phyloP scores from a whole-genome alignment of 2,329 filamentous ascomycete species.

The Fusarium sp. region DNA sequence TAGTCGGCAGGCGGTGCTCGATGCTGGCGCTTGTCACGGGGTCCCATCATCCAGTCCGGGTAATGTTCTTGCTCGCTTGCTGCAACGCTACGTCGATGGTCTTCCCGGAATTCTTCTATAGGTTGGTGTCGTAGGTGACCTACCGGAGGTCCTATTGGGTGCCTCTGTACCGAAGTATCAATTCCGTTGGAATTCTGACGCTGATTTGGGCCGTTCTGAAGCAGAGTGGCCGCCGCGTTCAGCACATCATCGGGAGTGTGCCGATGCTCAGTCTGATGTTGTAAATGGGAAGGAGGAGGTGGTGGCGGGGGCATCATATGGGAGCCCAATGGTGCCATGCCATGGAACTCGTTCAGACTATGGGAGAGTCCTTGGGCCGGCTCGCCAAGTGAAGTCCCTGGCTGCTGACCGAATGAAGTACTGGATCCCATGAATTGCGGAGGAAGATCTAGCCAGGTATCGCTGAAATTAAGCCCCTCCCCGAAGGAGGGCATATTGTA shows the following conservation, averaged over 20 bases:
- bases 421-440: conserved; percentile 71
- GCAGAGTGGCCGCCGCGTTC: conserved; percentile 60
- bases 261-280: conserved; percentile 41
- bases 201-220: conserved; percentile 53
- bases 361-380: conserved; percentile 33
- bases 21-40: conserved; percentile 40
- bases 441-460: conserved; percentile 66
- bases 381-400: conserved; percentile 42
- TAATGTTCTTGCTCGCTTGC: conserved; percentile 50
- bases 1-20: conserved; percentile 56
- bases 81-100: conserved; percentile 46
- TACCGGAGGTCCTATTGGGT: conserved; percentile 46
- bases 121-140: conserved; percentile 54
- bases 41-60: conserved; percentile 53
- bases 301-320: conserved; percentile 49
- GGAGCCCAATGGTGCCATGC: conserved; percentile 37
- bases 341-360: conserved; percentile 32
- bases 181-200: conserved; percentile 38
- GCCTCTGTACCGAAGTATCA: conserved; percentile 36
- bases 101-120: conserved; percentile 53
- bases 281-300: conserved; percentile 36
- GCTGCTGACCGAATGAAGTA: conserved; percentile 68
- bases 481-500: conserved; percentile 60
- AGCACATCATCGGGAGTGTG: conserved; percentile 63
- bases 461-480: conserved; percentile 58